Conservation (phyloP, 495 filamentous ascomycete genomes). For the Aspergillus cristatus region DNA sequence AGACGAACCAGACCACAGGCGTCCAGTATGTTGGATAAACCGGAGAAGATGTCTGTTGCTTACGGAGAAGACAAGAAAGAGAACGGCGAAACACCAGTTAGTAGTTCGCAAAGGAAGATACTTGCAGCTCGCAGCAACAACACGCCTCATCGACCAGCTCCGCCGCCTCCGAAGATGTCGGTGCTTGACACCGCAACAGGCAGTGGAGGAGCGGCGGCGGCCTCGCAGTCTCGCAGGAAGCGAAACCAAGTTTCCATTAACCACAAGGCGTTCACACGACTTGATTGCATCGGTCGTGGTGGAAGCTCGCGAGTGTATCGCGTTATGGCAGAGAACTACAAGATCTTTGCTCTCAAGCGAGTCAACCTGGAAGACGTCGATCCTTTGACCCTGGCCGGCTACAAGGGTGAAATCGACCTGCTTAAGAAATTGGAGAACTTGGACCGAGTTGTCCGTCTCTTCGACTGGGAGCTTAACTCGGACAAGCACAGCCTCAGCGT, state of each 20-base stretch:
- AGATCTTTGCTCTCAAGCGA: slow-evolving; percentile 86
- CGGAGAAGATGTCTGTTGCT: slow-evolving; percentile 44
- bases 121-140: slow-evolving; percentile 69
- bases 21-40: slow-evolving; percentile 48
- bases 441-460: slow-evolving; percentile 79
- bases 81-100: slow-evolving; percentile 28
- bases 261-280: slow-evolving; percentile 76
- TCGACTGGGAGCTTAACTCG: slow-evolving; percentile 87
- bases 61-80: slow-evolving; percentile 42
- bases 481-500: slow-evolving; percentile 80
- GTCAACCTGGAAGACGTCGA: slow-evolving; percentile 89
- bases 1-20: slow-evolving; percentile 56
- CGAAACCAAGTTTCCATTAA: slow-evolving; percentile 78
- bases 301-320: slow-evolving; percentile 91
- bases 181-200: slow-evolving; percentile 86
- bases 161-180: slow-evolving; percentile 88
- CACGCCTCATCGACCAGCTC: slow-evolving; percentile 73
- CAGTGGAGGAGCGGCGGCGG: slow-evolving; percentile 64
- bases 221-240: slow-evolving; percentile 61
- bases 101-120: slow-evolving; percentile 57
- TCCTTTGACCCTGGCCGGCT: slow-evolving; percentile 71
- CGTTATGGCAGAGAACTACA: slow-evolving; percentile 93
- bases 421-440: slow-evolving; percentile 72
- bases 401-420: slow-evolving; percentile 95
- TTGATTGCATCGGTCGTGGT: slow-evolving; percentile 85